Base-by-base conservation (phyloP, 352 stramenopile species). In the Peronospora tabacina region DNA sequence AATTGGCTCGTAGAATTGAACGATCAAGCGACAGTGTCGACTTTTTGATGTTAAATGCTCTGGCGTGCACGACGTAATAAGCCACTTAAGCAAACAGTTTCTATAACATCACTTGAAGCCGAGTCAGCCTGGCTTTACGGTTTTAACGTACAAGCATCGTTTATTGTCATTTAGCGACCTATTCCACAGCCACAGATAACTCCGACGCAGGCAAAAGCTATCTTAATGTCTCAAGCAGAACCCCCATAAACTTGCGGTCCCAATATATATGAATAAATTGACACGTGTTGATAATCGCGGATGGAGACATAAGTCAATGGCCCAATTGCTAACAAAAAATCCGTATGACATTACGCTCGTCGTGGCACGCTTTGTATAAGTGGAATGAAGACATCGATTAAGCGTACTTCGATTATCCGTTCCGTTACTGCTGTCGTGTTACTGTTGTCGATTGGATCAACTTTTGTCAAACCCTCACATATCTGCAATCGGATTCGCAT, bases 401-500 rank as follows among this genome's bases (percentile, higher is more conserved):
- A 48, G 20, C 13, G 44, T 26, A 19, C 8, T 17, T 44, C 15
- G 20, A 26, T 17, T 38, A 28, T 44, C 29, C 37, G 11, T 20
- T 3, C 29, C 17, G 35, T 17, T 58, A 34, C 32, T 32, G 32
- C 26, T 35, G 33, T 35, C 29, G 39, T 17, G 35, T 17, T 52
- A 29, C 24, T 38, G 32, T 15, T 35, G 28, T 35, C 36, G 44
- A 20, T 53, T 33, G 35, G 12, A 19, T 55, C 26, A 28, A 7
- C 28, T 35, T 2, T 13, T 22, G 32, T n/a, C 7, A 19, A 34
- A 8, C 12, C 12, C 7, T 69, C 35, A 84, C 36, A 73, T 69
- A 33, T 89, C 82, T 32, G 90, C 90, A 36, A 97, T 77, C 4
- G 90, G 90, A 60, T 97, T 97, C 24, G 90, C 89, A 61, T 97